Conservation (phyloP, 805 yeast genomes). For the Brettanomyces anomalus region DNA sequence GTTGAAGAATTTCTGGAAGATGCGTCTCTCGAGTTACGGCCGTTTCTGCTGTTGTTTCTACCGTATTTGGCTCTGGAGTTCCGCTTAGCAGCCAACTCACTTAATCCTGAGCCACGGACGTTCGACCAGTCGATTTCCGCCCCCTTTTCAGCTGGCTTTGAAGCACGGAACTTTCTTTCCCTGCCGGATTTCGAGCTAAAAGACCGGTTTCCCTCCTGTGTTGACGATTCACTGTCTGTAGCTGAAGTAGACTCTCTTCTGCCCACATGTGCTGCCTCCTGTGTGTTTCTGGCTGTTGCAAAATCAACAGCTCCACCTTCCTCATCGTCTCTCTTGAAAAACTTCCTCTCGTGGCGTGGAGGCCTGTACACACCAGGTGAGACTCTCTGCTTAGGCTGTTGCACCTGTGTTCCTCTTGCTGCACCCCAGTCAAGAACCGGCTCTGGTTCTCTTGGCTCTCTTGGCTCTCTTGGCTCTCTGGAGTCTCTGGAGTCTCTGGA, state of each 20-base stretch:
- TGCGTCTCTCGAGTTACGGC: neutral
- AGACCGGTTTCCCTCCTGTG: conserved; percentile 4
- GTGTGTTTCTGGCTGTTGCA: neutral
- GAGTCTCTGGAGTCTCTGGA: conserved; percentile 7
- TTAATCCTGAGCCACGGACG: conserved; percentile 18
- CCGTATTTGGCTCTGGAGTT: neutral
- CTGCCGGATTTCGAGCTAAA: conserved; percentile 4
- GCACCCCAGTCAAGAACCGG: conserved; percentile 37
- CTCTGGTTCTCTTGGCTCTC: conserved; percentile 29
- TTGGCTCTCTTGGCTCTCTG: conserved; percentile 7
- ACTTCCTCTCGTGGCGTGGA: conserved; percentile 22
- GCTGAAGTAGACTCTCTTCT: neutral
- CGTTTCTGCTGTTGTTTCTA: neutral
- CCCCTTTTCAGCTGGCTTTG: conserved; percentile 4
- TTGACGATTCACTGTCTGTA: conserved; percentile 1
- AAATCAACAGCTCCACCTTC: neutral
- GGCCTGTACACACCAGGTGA: conserved; percentile 12
- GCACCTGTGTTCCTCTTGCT: conserved; percentile 27
- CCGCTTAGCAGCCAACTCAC: neutral
- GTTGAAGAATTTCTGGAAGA: neutral
- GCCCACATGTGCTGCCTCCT: conserved; percentile 4
- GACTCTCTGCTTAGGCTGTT: conserved; percentile 26
- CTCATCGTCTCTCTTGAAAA: neutral
- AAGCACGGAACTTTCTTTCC: neutral
- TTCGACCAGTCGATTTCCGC: conserved; percentile 14